A percentile compares a stretch with the other conserved stretches of the same genome.
These are phyloP conservation scores for Debaryomyces nepalensis DNA, from an alignment of 1,139 yeast species.

Conservation along the genomic window DNA sequence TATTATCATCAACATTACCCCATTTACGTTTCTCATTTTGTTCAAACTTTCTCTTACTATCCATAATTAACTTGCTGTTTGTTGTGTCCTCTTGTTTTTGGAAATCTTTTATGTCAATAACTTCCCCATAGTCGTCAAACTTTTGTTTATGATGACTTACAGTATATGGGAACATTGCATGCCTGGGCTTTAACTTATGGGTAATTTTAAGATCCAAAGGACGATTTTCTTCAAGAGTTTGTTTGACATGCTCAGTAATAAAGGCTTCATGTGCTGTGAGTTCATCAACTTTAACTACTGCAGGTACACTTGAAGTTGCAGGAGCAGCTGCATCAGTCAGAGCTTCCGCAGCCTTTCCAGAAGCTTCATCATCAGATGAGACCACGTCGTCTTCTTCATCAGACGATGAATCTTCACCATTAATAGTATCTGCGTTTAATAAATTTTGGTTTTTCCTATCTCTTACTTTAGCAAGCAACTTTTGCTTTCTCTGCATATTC, in stretches of 20 bases:
- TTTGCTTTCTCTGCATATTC: slow-evolving; percentile 47
- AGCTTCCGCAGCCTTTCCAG: slow-evolving; percentile 14
- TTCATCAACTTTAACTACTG: slow-evolving; percentile 27
- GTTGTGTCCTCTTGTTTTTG: slow-evolving; percentile 59
- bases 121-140: slow-evolving; percentile 85
- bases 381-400: slow-evolving; percentile 23
- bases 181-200: slow-evolving; percentile 59
- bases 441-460: slow-evolving; percentile 60
- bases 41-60: slow-evolving; percentile 38
- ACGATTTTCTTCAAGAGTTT: slow-evolving; percentile 41
- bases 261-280: slow-evolving; percentile 49
- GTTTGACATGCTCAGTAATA: slow-evolving; percentile 44
- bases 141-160: slow-evolving; percentile 56
- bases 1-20: slow-evolving; percentile 27
- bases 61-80: slow-evolving; percentile 40
- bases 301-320: slow-evolving; percentile 11
- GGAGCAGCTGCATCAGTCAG: slow-evolving; percentile 15
- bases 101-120: slow-evolving; percentile 68
- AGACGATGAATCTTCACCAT: slow-evolving; percentile 41
- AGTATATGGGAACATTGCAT: slow-evolving; percentile 77
- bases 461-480: slow-evolving; percentile 55
- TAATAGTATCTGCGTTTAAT: slow-evolving; percentile 47
- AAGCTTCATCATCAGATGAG: slow-evolving; percentile 17
- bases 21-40: slow-evolving; percentile 40
- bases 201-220: slow-evolving; percentile 69